These are phyloP conservation scores for Metschnikowia kofuensis DNA, from an alignment of 805 yeast species.

Conservation along the genomic window DNA sequence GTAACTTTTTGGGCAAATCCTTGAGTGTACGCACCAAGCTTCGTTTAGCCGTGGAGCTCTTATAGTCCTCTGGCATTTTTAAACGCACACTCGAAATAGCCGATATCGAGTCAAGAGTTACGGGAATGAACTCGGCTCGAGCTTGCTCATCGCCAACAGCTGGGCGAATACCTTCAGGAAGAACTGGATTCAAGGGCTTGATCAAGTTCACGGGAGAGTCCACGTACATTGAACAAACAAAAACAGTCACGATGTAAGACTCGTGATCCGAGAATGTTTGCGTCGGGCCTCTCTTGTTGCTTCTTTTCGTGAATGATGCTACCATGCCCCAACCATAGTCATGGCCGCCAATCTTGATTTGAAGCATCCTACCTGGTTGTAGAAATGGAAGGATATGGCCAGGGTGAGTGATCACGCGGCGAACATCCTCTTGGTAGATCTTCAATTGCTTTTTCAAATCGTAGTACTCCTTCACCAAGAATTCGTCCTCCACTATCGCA, in stretches of 20 bases:
- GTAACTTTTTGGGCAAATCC: slow-evolving; percentile 80
- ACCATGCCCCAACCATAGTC: slow-evolving; percentile 98
- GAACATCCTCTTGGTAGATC: slow-evolving; percentile 68
- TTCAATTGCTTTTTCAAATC: slow-evolving; percentile 73
- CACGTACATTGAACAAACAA: slow-evolving; percentile 70
- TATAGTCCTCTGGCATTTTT: slow-evolving; percentile 73
- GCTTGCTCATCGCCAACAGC: slow-evolving; percentile 69
- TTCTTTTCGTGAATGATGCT: slow-evolving; percentile 69
- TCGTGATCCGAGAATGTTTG: slow-evolving; percentile 78
- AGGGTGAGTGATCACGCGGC: slow-evolving; percentile 87
- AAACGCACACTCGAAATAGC: slow-evolving; percentile 78
- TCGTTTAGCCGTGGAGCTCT: slow-evolving; percentile 53
- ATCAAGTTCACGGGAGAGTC: slow-evolving; percentile 84
- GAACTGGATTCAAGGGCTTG: slow-evolving; percentile 70
- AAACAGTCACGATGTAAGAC: slow-evolving; percentile 81
- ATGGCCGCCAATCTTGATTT: slow-evolving; percentile 55
- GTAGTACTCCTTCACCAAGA: slow-evolving; percentile 72
- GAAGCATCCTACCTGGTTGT: slow-evolving; percentile 84
- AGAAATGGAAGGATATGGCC: slow-evolving; percentile 78
- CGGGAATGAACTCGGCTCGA: slow-evolving; percentile 76
- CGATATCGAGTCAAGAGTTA: slow-evolving; percentile 74
- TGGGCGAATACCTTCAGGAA: slow-evolving; percentile 89
- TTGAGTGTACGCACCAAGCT: slow-evolving; percentile 65
- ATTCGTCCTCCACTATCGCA: slow-evolving; percentile 70
- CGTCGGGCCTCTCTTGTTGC: slow-evolving; percentile 54